Evolutionary conservation across 2,329 filamentous ascomycete genomes (phyloP).

Genomic region (Tolypocladium nubicola): DNA sequence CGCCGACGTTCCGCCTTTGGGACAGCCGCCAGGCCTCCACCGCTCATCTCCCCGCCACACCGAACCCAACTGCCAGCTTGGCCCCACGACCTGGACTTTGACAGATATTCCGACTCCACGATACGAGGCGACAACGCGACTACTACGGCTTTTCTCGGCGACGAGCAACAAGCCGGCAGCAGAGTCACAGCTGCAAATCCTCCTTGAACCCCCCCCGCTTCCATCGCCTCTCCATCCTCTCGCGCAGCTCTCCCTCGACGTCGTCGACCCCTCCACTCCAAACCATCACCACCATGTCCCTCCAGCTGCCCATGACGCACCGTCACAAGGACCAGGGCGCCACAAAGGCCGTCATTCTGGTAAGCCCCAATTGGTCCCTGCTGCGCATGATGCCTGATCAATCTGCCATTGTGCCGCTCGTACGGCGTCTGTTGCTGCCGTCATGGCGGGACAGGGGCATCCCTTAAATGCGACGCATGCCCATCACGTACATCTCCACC

Average conservation of each 20-base stretch:
- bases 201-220: not conserved
- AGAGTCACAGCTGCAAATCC: not conserved
- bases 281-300: conserved; percentile 32
- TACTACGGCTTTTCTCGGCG: not conserved
- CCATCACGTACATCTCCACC: not conserved
- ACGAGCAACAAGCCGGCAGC: not conserved
- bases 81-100: not conserved
- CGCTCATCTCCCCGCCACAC: not conserved
- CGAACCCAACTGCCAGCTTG: not conserved
- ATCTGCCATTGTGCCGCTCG: not conserved
- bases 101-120: not conserved
- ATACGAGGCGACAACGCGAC: not conserved
- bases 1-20: no score
- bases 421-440: not conserved
- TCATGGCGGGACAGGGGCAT: not conserved
- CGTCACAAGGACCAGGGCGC: conserved; percentile 42
- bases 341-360: conserved; percentile 92
- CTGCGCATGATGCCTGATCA: not conserved
- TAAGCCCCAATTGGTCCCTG: conserved; percentile 26
- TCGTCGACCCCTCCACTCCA: not conserved
- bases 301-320: conserved; percentile 44
- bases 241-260: conserved; percentile 1
- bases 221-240: not conserved
- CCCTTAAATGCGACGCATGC: not conserved
- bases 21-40: not conserved